phyloP scores from a whole-genome alignment of 768 basidiomycete species.

The Boletus sensibilis region DNA sequence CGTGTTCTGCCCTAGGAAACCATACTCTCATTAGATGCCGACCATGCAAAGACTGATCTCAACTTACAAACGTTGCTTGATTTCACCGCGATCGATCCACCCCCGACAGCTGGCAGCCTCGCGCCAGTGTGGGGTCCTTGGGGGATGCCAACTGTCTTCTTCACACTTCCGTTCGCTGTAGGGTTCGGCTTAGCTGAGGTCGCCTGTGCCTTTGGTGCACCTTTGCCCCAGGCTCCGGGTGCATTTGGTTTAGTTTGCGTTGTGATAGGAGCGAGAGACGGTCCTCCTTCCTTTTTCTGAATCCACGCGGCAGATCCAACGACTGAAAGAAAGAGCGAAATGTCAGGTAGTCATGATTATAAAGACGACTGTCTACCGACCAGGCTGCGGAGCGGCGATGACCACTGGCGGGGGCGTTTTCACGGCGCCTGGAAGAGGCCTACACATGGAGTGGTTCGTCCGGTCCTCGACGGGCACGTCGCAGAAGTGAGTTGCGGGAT shows the following conservation, averaged over 20 bases:
- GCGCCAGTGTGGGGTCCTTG: conserved; percentile 1
- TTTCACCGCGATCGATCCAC: conserved; percentile 28
- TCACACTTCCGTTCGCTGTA: conserved; percentile 24
- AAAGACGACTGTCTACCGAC: conserved; percentile 23
- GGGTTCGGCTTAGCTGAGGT: conserved; percentile 6
- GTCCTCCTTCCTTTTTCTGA: conserved; percentile 13
- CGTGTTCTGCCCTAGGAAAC: conserved; percentile 16
- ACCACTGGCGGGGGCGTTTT: conserved; percentile 26
- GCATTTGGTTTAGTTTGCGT: background rate
- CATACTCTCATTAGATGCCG: background rate
- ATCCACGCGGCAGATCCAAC: conserved; percentile 31
- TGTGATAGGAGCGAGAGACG: background rate
- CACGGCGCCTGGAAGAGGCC: conserved; percentile 40
- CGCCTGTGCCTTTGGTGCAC: conserved; percentile 11
- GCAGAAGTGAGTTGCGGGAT: conserved; percentile 41
- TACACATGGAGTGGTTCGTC: conserved; percentile 40
- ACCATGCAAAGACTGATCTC: background rate
- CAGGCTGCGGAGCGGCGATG: conserved; percentile 29
- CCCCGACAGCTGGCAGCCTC: conserved; percentile 28
- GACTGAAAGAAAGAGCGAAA: conserved; percentile 14
- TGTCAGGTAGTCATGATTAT: conserved; percentile 3
- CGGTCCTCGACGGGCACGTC: conserved; percentile 38
- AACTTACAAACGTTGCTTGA: conserved; percentile 30
- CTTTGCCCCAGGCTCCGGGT: conserved; percentile 20
- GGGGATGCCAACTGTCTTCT: conserved; percentile 8